Base-by-base conservation (phyloP, 2,329 filamentous ascomycete genomes). In the Hortaea sp. region DNA sequence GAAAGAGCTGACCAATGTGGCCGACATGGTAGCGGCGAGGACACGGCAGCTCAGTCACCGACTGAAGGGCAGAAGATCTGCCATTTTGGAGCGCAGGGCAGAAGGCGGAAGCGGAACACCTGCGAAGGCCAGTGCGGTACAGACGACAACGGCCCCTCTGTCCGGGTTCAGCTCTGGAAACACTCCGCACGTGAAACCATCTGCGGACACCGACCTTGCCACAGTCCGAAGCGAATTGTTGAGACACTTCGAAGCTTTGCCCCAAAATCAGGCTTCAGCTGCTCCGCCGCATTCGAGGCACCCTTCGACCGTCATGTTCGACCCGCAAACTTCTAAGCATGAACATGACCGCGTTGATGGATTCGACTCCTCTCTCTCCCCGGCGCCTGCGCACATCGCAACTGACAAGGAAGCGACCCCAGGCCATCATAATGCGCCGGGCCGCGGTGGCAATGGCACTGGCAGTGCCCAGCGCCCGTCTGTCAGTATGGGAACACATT, bases 31-130 rank as follows among this genome's bases (percentile, higher is more conserved):
- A 9, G 81, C 82, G 51, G 81, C 79, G 41, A 73, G 81, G 53
- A 82, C 87, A 9, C 77, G 86, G 35, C 85, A 90, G 63, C 75
- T 94, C 12, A 89, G 88, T 55, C 88, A 92, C 59, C 79, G 84
- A 39, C 69, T 94, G 42, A 85, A 84, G 60, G 82, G 82, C 42
- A 80, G 85, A 43, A 82, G 81, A 57, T 79, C 78, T 45, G 84
- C 82, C n/a, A 86, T 89, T 51, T 69, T 82, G 41, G 76, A 78
- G 46, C 74, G 84, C 32, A 75, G 82, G 47, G 73, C 75, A 13
- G 62, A 61, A 41, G 59, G 59, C 29, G 59, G 59, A 5, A 60
- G 59, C 38, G 60, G 59, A 4, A 69, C 64, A 47, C 60, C 61
- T 11, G 61, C 60, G 1, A 63, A 63, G 42, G 60, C 57, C 5